phyloP scores from a whole-genome alignment of 1,284 basidiomycete species.

The Sparassis latifolia region DNA sequence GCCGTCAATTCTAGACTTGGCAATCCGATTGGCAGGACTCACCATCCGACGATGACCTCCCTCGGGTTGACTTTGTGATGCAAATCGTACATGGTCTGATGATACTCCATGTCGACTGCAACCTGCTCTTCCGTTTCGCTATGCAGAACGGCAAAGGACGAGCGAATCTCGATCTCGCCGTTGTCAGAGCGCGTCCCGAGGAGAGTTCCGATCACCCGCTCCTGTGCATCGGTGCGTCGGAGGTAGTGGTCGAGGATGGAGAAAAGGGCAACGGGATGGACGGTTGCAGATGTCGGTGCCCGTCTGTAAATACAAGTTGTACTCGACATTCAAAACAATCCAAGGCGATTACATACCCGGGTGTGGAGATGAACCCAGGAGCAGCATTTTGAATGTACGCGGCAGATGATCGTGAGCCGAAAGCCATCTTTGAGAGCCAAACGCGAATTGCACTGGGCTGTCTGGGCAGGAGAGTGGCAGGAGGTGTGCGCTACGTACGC shows the following conservation, averaged over 20 bases:
- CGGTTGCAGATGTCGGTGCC: conserved; percentile 68
- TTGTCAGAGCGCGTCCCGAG: conserved; percentile 79
- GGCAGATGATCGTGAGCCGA: conserved; percentile 62
- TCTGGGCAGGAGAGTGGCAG: too few species aligned
- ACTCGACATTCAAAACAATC: background rate
- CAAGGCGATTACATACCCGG: conserved; percentile 22
- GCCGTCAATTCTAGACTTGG: background rate
- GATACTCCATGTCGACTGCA: conserved; percentile 95
- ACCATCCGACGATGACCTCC: conserved; percentile 90
- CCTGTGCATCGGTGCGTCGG: conserved; percentile 75
- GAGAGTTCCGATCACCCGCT: conserved; percentile 93
- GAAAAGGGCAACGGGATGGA: conserved; percentile 92
- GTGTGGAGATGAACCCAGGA: conserved; percentile 26
- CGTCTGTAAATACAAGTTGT: conserved; percentile 36
- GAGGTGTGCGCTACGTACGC: too few species aligned
- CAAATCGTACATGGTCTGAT: conserved; percentile 89
- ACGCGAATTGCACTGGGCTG: background rate
- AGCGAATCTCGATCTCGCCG: conserved; percentile 57
- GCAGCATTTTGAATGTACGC: conserved; percentile 50
- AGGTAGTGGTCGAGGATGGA: conserved; percentile 97
- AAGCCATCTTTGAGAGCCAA: conserved; percentile 46
- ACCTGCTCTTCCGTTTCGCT: conserved; percentile 90
- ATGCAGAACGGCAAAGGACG: conserved; percentile 86
- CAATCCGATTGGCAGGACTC: conserved; percentile 20
- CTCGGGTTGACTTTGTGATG: conserved; percentile 80